Evolutionary conservation across 2,329 filamentous ascomycete species (phyloP), one percentile per base, ranked within the genome.

Genomic region (Ophiostoma novo-ulmi): DNA sequence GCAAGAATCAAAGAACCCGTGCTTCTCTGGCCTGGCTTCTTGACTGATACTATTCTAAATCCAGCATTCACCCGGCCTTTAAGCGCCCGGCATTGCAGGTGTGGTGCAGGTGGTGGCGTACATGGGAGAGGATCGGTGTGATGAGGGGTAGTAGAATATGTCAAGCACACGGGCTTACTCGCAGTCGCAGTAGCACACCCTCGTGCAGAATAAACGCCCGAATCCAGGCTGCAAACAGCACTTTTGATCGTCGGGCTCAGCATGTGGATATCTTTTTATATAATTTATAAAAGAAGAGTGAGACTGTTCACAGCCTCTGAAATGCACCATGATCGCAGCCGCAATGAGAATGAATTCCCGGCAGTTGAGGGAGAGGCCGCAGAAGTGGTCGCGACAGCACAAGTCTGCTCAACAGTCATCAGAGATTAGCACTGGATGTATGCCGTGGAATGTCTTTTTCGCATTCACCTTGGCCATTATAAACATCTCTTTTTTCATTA

Each of bases 181-280:
- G 44, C 44, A 44, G 39, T 44, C 22, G 20, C 44, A 52, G 22
- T 26, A 36, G 58, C 58, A 63, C 58, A 63, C 58, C 58, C 58
- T 63, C 26, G 6, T 22, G n/a, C 11, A 13, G 26, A 13, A 17
- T 14, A 35, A 31, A 36, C 58, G 58, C 58, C 58, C 58, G 26
- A 63, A 31, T 26, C 26, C 26, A 58, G 52, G 52, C 22, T 58
- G 52, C 52, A 58, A 58, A 58, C n/a, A 58, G n/a, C 52, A 11
- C 11, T 58, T 26, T 14, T 26, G 52, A 26, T 58, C 52, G 52
- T 31, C 52, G 14, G 52, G 52, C 22, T 26, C 52, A 20, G 52
- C 52, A 58, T 22, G 52, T 58, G 52, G 52, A 58, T 48, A 5
- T 6, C 1, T 48, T 48, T 6, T 1, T 13, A 13, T 3, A 39